phyloP scores from a whole-genome alignment of 495 filamentous ascomycete species.

The Amphirosellinia nigrospora region DNA sequence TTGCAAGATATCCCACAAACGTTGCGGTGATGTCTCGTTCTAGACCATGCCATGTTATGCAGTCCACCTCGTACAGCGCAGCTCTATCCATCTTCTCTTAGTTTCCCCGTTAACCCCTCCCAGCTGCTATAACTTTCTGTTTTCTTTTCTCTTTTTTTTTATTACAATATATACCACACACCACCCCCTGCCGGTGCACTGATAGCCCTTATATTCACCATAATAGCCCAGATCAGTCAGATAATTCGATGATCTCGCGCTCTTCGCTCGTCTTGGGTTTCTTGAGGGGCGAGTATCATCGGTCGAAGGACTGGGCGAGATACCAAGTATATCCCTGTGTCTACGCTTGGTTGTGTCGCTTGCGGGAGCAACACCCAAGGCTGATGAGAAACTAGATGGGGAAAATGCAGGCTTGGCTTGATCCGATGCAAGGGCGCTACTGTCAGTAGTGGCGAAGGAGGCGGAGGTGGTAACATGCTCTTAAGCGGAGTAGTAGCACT shows the following conservation, averaged over 20 bases:
- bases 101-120: background rate
- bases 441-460: background rate
- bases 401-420: background rate
- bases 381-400: background rate
- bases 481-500: background rate
- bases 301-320: background rate
- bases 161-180: background rate
- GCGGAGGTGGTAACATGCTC: background rate
- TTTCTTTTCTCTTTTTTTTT: background rate
- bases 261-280: background rate
- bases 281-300: background rate
- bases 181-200: no score
- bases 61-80: background rate
- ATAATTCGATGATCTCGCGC: background rate
- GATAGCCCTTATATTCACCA: no score
- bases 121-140: background rate
- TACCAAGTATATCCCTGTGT: background rate
- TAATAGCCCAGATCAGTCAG: background rate
- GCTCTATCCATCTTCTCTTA: background rate
- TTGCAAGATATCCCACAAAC: background rate
- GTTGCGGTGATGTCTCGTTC: background rate
- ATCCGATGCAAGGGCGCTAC: background rate
- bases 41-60: background rate
- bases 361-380: background rate
- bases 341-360: no score